phyloP scores from a whole-genome alignment of 1,284 basidiomycete species.

The Trichosporon ovoides region DNA sequence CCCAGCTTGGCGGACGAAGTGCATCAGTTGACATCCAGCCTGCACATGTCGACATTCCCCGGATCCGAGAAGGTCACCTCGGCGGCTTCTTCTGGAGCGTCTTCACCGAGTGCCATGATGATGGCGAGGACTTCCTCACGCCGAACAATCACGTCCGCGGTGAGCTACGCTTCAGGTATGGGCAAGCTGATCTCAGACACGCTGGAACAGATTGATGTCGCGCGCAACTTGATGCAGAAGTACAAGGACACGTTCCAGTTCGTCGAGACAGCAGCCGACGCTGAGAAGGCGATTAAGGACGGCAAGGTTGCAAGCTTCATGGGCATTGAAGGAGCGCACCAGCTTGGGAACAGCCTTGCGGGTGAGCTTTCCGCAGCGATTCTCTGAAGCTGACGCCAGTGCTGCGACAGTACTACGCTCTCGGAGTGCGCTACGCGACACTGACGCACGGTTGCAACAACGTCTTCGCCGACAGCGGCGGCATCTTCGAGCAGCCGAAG shows the following conservation, averaged over 20 bases:
- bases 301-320: constrained; percentile 80
- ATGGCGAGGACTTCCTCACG: constrained; percentile 64
- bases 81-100: constrained; percentile 87
- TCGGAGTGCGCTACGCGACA: constrained; percentile 84
- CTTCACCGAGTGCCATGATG: constrained; percentile 52
- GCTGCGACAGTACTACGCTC: constrained; percentile 63
- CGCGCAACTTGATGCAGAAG: constrained; percentile 67
- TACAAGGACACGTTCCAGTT: constrained; percentile 73
- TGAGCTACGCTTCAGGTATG: constrained; percentile 33
- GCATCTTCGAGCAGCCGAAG: constrained; percentile 48
- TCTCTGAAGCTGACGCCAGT: constrained; percentile 21
- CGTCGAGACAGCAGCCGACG: constrained; percentile 58
- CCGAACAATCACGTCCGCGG: constrained; percentile 70
- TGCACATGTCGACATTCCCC: constrained; percentile 78
- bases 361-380: constrained; percentile 51
- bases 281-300: constrained; percentile 58
- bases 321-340: constrained; percentile 87
- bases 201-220: constrained; percentile 87
- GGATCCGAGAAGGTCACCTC: constrained; percentile 67
- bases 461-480: constrained; percentile 82
- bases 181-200: constrained; percentile 60
- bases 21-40: constrained; percentile 26
- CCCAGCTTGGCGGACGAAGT: too few relatives aligned
- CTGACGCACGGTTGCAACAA: constrained; percentile 87
- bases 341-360: constrained; percentile 79